Conservation (phyloP, 202 grass and related monocot genomes). For the Elaeis oleifera region DNA sequence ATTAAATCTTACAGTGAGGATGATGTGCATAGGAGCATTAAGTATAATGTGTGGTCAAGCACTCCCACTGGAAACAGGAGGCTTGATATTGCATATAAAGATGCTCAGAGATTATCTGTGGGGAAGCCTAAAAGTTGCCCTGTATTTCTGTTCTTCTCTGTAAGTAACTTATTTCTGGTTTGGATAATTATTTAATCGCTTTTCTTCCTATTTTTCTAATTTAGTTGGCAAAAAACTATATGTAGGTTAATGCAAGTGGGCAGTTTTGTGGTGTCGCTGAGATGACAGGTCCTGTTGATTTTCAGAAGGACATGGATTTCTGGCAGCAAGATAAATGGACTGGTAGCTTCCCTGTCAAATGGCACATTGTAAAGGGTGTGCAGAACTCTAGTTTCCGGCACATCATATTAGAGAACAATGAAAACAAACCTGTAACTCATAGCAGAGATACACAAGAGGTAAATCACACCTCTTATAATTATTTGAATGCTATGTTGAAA, state of each 20-base stretch:
- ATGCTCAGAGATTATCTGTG: constrained; percentile 57
- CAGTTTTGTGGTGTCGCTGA: constrained; percentile 84
- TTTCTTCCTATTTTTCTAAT: no score
- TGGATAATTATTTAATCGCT: background rate
- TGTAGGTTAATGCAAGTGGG: constrained; percentile 77
- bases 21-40: constrained; percentile 89
- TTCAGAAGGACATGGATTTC: constrained; percentile 83
- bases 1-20: constrained; percentile 93
- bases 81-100: constrained; percentile 51
- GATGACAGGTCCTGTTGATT: constrained; percentile 81
- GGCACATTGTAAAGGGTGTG: constrained; percentile 84
- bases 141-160: constrained; percentile 91
- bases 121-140: constrained; percentile 51
- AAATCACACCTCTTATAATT: background rate
- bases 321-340: constrained; percentile 93
- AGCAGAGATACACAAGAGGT: constrained; percentile 99
- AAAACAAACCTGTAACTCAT: constrained; percentile 88
- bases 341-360: constrained; percentile 84
- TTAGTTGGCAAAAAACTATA: no score
- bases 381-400: constrained; percentile 65
- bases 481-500: background rate
- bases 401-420: constrained; percentile 71
- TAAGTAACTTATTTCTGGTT: constrained; percentile 33
- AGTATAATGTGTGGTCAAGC: constrained; percentile 95
- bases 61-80: constrained; percentile 78